Evolutionary conservation across 2,329 filamentous ascomycete species (phyloP).

Genomic region (Cyclaneusma minus): DNA sequence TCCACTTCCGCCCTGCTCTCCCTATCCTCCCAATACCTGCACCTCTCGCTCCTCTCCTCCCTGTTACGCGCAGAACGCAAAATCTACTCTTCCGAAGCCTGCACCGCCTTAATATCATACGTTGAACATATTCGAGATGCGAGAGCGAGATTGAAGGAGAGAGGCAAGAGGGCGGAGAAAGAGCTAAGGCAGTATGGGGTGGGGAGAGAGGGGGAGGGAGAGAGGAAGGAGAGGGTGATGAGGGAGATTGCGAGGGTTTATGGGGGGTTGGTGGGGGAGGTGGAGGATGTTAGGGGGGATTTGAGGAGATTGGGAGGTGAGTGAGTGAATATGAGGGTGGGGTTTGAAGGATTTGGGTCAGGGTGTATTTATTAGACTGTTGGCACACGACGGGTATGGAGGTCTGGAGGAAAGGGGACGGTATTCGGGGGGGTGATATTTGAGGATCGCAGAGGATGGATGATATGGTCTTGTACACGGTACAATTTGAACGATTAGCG

Average conservation of each 20-base stretch:
- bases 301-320: too few relatives aligned
- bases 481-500: too few relatives aligned
- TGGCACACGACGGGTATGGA: slow-evolving; percentile 1
- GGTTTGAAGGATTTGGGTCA: too few relatives aligned
- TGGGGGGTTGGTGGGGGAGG: slow-evolving; percentile 7
- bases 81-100: slow-evolving; percentile 15
- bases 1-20: slow-evolving; percentile 9
- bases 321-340: too few relatives aligned
- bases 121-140: slow-evolving; percentile 12
- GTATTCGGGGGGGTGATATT: too few relatives aligned
- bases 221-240: slow-evolving; percentile 17
- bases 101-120: slow-evolving; percentile 13
- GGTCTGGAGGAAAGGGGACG: too few relatives aligned
- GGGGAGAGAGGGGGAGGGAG: slow-evolving; percentile 9
- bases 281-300: neutral
- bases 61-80: slow-evolving; percentile 9
- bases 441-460: too few relatives aligned
- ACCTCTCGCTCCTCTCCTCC: slow-evolving; percentile 8
- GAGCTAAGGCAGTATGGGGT: slow-evolving; percentile 17
- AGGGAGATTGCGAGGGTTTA: slow-evolving; percentile 18
- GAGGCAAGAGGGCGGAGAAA: slow-evolving; percentile 11
- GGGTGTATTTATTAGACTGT: slow-evolving; percentile 1
- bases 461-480: too few relatives aligned
- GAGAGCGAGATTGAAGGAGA: slow-evolving; percentile 13
- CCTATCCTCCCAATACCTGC: slow-evolving; percentile 7